Evolutionary conservation across 371 early-diverging fungal genomes (phyloP), one percentile per base, ranked within the genome.

Genomic region (Mortierella sp.): DNA sequence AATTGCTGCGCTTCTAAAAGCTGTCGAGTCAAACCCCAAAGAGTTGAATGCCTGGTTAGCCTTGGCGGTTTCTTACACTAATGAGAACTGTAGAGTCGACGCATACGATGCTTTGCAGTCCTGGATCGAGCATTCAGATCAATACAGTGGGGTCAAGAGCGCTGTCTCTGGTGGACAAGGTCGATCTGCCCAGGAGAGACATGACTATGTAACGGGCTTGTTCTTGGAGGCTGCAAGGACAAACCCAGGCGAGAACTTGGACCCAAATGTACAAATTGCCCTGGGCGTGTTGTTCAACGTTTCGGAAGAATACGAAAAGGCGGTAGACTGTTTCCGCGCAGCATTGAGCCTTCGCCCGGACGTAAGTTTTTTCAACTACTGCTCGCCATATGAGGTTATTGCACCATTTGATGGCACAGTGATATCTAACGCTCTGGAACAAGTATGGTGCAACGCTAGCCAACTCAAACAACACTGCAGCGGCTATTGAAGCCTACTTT

Each of bases 341-440:
- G 97, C 98, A 35, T 82, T 99, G 37, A 87, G 90, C n/a, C 88
- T 87, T 23, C 83, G 93, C 42, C 98, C 98, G 4, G 88, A 94
- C 71, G 93, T 93, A 86, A 86, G 85, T 57, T 23, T 19, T 43
- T 12, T 32, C 3, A 42, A 31, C 3, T 59, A 22, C 57, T 19
- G 31, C 3, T 15, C 29, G 22, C 45, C 15, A 13, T 15, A 49
- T 55, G 23, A 8, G 6, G 31, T 8, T 29, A 17, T 42, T 12
- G 2, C 23, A 40, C 0, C 4, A 34, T n/a, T 22, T 61, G 15
- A 6, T 35, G n/a, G n/a, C n/a, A n/a, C n/a, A n/a, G n/a, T n/a
- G n/a, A n/a, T n/a, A n/a, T n/a, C n/a, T n/a, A n/a, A n/a, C n/a
- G 76, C 87, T 97, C 54, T 99, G 97, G 97, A 98, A 98, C 88